Percentiles rank a stretch among this genome's conserved stretches.
Evolutionary conservation across 306 rosid genomes (phyloP).

Genomic region (Aeschynomene evenia): DNA sequence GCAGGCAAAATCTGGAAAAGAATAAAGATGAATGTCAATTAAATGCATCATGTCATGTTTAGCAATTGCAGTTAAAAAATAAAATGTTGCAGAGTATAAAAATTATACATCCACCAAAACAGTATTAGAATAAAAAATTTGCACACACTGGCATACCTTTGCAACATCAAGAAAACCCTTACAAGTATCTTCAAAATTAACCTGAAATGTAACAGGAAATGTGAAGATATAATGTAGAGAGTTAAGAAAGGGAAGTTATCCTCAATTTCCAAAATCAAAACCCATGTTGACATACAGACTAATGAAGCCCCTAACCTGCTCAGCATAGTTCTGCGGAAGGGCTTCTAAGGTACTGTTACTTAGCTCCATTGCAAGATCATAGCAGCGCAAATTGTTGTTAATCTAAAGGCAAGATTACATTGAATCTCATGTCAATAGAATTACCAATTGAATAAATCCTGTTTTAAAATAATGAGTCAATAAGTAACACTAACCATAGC

Average conservation of each 20-base stretch:
- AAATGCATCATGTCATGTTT: background rate
- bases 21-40: conserved; percentile 14
- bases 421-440: conserved; percentile 19
- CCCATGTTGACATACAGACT: background rate
- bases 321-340: conserved; percentile 87
- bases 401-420: conserved; percentile 49
- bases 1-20: background rate
- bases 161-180: conserved; percentile 98
- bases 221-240: conserved; percentile 1
- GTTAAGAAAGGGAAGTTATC: conserved; percentile 1
- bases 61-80: conserved; percentile 6
- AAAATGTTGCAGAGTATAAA: background rate
- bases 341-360: conserved; percentile 90
- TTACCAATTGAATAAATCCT: conserved; percentile 20
- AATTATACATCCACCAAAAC: background rate
- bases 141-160: conserved; percentile 53
- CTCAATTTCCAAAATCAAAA: background rate
- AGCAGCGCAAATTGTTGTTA: conserved; percentile 96
- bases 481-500: conserved; percentile 73
- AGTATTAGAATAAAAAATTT: background rate
- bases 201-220: conserved; percentile 50
- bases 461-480: conserved; percentile 11
- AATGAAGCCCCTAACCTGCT: conserved; percentile 65
- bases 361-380: conserved; percentile 95
- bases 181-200: conserved; percentile 96